phyloP scores from a whole-genome alignment of 1,284 basidiomycete species.

The Tilletiopsis washingtonensis region DNA sequence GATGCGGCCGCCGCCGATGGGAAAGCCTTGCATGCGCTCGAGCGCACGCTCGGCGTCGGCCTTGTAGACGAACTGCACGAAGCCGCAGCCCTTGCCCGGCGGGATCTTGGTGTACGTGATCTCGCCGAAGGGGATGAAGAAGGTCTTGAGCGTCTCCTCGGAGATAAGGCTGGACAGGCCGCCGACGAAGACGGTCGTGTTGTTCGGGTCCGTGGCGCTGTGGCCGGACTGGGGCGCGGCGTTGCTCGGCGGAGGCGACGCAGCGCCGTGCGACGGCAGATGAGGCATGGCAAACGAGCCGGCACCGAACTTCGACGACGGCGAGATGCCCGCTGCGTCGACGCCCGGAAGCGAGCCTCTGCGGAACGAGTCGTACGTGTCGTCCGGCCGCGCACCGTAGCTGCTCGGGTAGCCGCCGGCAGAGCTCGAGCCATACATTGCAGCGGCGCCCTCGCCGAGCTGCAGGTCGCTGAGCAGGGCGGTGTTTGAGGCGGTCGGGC shows the following conservation, averaged over 20 bases:
- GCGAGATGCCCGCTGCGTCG: neutral
- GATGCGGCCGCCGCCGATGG: conserved; percentile 73
- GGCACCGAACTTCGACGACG: too few relatives aligned
- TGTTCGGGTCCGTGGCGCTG: conserved; percentile 39
- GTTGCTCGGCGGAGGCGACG: neutral
- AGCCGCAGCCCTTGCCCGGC: conserved; percentile 87
- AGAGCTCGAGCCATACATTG: too few relatives aligned
- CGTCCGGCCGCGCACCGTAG: neutral
- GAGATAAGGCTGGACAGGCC: conserved; percentile 42
- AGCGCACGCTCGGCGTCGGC: conserved; percentile 85
- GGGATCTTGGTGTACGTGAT: conserved; percentile 70
- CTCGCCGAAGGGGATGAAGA: conserved; percentile 43
- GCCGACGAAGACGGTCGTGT: conserved; percentile 47
- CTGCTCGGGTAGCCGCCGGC: neutral
- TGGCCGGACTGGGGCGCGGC: neutral
- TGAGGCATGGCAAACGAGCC: neutral
- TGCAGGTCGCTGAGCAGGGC: neutral
- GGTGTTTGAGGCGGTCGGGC: neutral
- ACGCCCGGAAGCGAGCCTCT: too few relatives aligned
- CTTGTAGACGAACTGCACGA: conserved; percentile 87
- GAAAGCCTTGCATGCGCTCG: conserved; percentile 91
- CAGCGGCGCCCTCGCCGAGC: too few relatives aligned
- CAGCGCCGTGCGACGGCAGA: neutral
- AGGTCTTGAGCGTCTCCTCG: conserved; percentile 37
- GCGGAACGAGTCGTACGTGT: neutral